Base-by-base conservation (phyloP, 2,329 filamentous ascomycete species). In the Colletotrichum euphorbiae region DNA sequence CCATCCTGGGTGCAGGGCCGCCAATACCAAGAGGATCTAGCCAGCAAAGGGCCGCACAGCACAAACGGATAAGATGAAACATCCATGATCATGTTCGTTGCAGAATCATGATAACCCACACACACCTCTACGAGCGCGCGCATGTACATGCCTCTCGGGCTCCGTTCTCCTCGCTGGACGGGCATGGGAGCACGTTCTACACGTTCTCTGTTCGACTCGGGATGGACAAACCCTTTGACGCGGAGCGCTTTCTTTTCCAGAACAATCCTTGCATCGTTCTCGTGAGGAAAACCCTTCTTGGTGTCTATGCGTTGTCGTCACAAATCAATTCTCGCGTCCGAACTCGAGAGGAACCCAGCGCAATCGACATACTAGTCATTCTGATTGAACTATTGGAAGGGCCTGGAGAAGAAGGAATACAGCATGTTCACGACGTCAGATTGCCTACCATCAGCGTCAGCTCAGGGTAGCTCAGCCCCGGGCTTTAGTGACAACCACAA, bases 31-130 rank as follows among this genome's bases (percentile, higher is more conserved):
- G 45, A 46, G 40, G 46, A 59, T 54, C 65, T 46, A 56, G 54
- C 61, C 62, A 59, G 31, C 36, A 36, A 48, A 33, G 52, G 40
- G 36, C 38, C 31, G 21, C 36, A 64, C 61, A 68, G 50, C 50
- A 40, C 51, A 70, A 69, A 70, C 69, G 66, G 28, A 58, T 48
- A 46, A 51, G 66, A 70, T 65, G 69, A 70, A 70, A 69, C 69
- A 66, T 51, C 31, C 43, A 61, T 46, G 31, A 60, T 70, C 50
- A 62, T 59, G 68, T 69, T 70, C 68, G 68, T 69, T 70, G 65
- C 68, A 70, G 68, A 69, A 70, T 56, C 65, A 69, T 61, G 54
- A 69, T 52, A 69, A 54, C 45, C 55, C 65, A 61, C 58, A 28
- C 65, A 68, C 65, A 68, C 65, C 36, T 42, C 43, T 66, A 46